Evolutionary conservation across 306 rosid genomes (phyloP), one percentile per base, ranked within the genome.

Genomic region (Carpinus viminea): DNA sequence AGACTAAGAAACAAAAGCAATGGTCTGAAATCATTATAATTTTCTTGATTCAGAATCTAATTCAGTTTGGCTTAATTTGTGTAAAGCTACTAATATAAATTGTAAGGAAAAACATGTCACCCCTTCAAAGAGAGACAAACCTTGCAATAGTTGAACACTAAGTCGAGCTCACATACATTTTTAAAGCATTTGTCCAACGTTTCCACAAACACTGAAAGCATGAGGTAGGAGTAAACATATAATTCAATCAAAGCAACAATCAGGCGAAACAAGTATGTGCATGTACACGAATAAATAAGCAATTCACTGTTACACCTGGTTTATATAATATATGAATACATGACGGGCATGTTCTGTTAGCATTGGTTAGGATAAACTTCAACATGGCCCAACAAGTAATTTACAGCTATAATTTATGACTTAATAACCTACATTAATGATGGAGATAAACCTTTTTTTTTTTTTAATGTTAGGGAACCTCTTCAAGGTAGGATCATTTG

Each of bases 131-230:
- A 56, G 68, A 77, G 15, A 13, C 79, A 36, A 69, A 90, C 98
- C 99, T 96, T 96, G 89, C 91, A 89, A 83, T 93, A 96, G 85
- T 96, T 93, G 91, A 83, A 89, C 80, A 96, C 99, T 5, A 96
- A 77, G 52, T 96, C 99, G 68, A 93, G 92, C 93, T 96, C 98
- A 24, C 99, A 93, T 36, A 96, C 97, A 81, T 96, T 96, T 88
- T 81, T 90, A 93, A 93, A 91, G 94, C 97, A 96, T 82, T 92
- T 96, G 89, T 93, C 98, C 92, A 95, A 64, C 18, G 97, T 91
- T 89, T 96, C 99, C 78, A 96, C 99, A 73, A 96, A 89, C 76
- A 96, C 99, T 96, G 98, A 76, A 80, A 65, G 60, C 78, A 85
- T 70, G 28, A 85, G 77, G 43, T 38, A 31, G 34, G 51, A 74